Evolutionary conservation across 106 monocot genomes (phyloP).

Genomic region (Posidonia australis): DNA sequence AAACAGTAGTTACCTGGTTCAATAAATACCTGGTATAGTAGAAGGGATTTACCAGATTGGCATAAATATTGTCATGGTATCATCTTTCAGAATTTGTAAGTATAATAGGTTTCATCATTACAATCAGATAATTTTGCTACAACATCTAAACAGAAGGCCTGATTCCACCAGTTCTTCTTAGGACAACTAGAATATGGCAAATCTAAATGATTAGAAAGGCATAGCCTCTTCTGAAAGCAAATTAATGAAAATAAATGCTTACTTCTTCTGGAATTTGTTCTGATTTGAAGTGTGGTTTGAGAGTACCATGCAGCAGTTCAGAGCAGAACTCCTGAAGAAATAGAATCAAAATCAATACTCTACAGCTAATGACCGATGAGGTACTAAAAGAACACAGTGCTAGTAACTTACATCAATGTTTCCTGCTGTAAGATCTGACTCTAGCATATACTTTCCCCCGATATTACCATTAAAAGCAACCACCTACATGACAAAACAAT

Average conservation of each 20-base stretch:
- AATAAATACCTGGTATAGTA: too few species aligned
- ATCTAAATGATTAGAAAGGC: neutral
- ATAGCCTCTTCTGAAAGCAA: neutral
- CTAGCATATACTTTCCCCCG: conserved; percentile 71
- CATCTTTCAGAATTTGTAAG: too few species aligned
- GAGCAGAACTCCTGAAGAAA: conserved; percentile 59
- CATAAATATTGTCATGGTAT: too few species aligned
- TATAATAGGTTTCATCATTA: too few species aligned
- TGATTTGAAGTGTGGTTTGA: conserved; percentile 60
- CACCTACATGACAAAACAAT: conserved; percentile 39
- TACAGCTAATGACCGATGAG: neutral
- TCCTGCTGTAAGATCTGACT: conserved; percentile 43
- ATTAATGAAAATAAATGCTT: conserved; percentile 10
- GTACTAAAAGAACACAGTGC: neutral
- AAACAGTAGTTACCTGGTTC: too few species aligned
- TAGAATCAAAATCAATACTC: neutral
- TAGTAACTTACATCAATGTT: conserved; percentile 53
- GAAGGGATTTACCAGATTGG: too few species aligned
- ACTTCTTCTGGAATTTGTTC: conserved; percentile 58
- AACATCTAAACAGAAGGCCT: too few species aligned
- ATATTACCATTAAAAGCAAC: conserved; percentile 83
- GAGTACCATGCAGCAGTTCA: conserved; percentile 41
- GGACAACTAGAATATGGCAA: too few species aligned
- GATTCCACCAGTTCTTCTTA: too few species aligned
- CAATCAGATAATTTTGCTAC: too few species aligned